These are phyloP conservation scores for Scutellaria minor DNA, from an alignment of 257 asterid species.

Conservation along the genomic window DNA sequence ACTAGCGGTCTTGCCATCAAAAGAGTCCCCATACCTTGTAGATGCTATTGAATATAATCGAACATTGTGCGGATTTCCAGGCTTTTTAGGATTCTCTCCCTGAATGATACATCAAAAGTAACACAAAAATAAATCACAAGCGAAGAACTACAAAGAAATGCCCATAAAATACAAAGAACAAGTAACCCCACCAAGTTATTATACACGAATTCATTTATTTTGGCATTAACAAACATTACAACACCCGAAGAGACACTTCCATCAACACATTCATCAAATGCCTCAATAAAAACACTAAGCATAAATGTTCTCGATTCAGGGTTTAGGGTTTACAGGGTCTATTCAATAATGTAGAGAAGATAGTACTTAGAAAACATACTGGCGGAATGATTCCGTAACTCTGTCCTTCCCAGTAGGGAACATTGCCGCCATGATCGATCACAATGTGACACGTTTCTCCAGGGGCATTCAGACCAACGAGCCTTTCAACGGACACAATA, in stretches of 20 bases:
- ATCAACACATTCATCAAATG: conserved; percentile 14
- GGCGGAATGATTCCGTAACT: conserved; percentile 95
- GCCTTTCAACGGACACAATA: conserved; percentile 79
- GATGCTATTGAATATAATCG: conserved; percentile 93
- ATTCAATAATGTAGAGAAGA: neutral
- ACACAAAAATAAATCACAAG: neutral
- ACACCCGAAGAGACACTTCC: neutral
- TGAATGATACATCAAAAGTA: conserved; percentile 32
- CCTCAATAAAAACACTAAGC: neutral
- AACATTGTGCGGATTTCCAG: conserved; percentile 87
- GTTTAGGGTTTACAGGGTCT: too few relatives aligned
- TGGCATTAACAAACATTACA: too few relatives aligned
- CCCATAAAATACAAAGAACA: too few relatives aligned
- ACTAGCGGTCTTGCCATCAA: conserved; percentile 91
- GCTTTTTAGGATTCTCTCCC: conserved; percentile 97
- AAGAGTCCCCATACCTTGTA: conserved; percentile 83
- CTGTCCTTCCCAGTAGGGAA: conserved; percentile 99
- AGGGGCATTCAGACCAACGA: conserved; percentile 95
- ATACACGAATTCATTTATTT: too few relatives aligned
- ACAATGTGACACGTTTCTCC: conserved; percentile 97
- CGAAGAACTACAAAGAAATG: neutral
- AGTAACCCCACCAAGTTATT: too few relatives aligned
- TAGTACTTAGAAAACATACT: conserved; percentile 50
- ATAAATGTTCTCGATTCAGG: neutral
- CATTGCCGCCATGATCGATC: conserved; percentile 87